Evolutionary conservation across 2,329 filamentous ascomycete species (phyloP).

Genomic region (Colletotrichum tanaceti): DNA sequence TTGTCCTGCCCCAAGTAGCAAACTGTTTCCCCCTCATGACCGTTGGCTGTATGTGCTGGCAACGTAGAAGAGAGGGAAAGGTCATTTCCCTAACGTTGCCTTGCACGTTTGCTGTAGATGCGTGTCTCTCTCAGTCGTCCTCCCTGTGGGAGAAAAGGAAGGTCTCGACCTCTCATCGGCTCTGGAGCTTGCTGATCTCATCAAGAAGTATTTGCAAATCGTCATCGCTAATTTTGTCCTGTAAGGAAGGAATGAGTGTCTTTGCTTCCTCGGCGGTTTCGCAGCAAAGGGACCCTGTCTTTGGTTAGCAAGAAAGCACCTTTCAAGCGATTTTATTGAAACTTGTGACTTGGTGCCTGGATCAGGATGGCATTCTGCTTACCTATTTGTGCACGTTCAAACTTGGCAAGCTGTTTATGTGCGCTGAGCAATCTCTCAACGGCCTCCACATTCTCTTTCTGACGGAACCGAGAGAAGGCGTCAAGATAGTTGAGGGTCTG

Average conservation of each 20-base stretch:
- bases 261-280: slow-evolving; percentile 95
- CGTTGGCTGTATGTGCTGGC: background rate
- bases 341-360: background rate
- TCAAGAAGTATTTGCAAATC: slow-evolving; percentile 89
- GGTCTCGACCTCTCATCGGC: slow-evolving; percentile 41
- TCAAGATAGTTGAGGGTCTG: slow-evolving; percentile 95
- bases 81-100: background rate
- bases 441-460: slow-evolving; percentile 93
- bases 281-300: slow-evolving; percentile 85
- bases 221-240: slow-evolving; percentile 90
- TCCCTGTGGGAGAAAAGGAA: background rate
- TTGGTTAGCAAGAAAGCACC: slow-evolving; percentile 16
- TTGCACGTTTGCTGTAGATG: background rate
- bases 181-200: slow-evolving; percentile 85
- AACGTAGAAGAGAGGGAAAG: background rate
- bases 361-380: slow-evolving; percentile 45
- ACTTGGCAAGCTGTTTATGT: slow-evolving; percentile 84
- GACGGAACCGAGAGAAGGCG: slow-evolving; percentile 94
- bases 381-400: slow-evolving; percentile 94
- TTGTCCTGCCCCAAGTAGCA: background rate
- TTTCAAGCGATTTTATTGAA: no score
- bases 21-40: background rate
- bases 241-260: slow-evolving; percentile 89
- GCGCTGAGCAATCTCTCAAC: slow-evolving; percentile 87
- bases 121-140: background rate